Conservation (phyloP, 441 rosid species). For the Biscutella laevigata region DNA sequence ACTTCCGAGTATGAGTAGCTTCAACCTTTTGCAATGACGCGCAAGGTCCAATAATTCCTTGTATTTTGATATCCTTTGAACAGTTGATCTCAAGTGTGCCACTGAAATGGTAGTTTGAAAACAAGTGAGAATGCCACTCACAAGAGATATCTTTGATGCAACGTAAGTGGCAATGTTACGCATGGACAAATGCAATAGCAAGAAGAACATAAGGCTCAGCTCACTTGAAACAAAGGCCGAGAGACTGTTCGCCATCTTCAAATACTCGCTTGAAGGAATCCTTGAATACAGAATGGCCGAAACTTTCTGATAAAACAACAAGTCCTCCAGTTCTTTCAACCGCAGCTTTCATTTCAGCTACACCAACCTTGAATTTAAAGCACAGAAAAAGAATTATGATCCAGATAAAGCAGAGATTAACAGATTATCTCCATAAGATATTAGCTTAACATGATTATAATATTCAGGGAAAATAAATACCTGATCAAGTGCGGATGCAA, state of each 20-base stretch:
- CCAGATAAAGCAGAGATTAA: background rate
- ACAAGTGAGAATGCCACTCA: constrained; percentile 20
- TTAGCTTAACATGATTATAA: too few species aligned
- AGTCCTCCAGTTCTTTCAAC: constrained; percentile 98
- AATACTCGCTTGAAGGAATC: constrained; percentile 89
- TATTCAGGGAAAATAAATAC: constrained; percentile 31
- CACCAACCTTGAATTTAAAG: constrained; percentile 63
- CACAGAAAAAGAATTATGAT: background rate
- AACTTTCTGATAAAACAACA: constrained; percentile 95
- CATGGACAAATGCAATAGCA: too few species aligned
- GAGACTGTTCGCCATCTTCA: constrained; percentile 89
- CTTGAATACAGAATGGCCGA: constrained; percentile 96
- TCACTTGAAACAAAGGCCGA: constrained; percentile 92
- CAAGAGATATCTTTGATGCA: constrained; percentile 8
- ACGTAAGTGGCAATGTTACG: too few species aligned
- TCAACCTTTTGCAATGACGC: constrained; percentile 90
- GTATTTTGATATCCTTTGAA: constrained; percentile 94
- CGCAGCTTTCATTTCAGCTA: constrained; percentile 96
- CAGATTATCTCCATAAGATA: too few species aligned
- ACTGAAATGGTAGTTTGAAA: constrained; percentile 35
- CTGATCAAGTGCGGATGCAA: constrained; percentile 99
- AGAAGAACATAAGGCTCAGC: constrained; percentile 22
- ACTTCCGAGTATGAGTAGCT: constrained; percentile 10
- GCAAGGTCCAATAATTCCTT: constrained; percentile 94
- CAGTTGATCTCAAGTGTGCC: constrained; percentile 84